Percentiles rank a stretch among this genome's conserved stretches.
Evolutionary conservation across 2,329 filamentous ascomycete species (phyloP).

Genomic region (Leptographium flavum): DNA sequence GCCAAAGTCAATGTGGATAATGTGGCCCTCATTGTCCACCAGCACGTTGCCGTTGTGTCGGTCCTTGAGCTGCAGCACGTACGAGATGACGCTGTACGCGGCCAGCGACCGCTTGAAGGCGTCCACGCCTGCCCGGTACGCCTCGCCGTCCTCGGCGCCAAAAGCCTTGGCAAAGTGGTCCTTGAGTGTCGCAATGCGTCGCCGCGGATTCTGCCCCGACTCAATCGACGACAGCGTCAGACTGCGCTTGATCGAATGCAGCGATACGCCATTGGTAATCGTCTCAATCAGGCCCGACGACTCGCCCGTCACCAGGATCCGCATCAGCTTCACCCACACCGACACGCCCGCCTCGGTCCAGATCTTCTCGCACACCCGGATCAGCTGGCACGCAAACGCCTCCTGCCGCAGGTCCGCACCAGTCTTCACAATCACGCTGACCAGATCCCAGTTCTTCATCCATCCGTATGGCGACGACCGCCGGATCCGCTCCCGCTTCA

Average conservation of each 20-base stretch:
- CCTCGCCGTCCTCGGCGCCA: slow-evolving; percentile 53
- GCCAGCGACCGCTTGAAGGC: slow-evolving; percentile 72
- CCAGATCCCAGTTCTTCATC: slow-evolving; percentile 81
- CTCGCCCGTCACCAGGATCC: slow-evolving; percentile 73
- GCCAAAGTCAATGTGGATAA: slow-evolving; percentile 80
- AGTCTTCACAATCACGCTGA: slow-evolving; percentile 81
- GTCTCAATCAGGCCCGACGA: slow-evolving; percentile 76
- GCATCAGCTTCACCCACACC: slow-evolving; percentile 84
- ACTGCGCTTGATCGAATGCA: slow-evolving; percentile 72
- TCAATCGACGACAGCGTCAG: slow-evolving; percentile 64
- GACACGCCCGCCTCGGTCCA: slow-evolving; percentile 61
- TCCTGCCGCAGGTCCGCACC: slow-evolving; percentile 72
- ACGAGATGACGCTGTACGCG: slow-evolving; percentile 74
- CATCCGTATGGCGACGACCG: slow-evolving; percentile 74
- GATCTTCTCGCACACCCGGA: slow-evolving; percentile 67
- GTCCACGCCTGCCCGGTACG: slow-evolving; percentile 57
- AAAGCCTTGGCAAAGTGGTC: slow-evolving; percentile 76
- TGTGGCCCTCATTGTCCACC: slow-evolving; percentile 74
- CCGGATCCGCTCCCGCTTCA: slow-evolving; percentile 71
- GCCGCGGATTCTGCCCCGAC: slow-evolving; percentile 55
- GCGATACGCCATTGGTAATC: slow-evolving; percentile 76
- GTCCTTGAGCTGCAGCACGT: slow-evolving; percentile 73
- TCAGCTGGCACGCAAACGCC: slow-evolving; percentile 76
- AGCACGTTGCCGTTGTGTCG: slow-evolving; percentile 78
- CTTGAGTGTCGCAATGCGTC: slow-evolving; percentile 64